A percentile compares a stretch with the other conserved stretches of the same genome.
Evolutionary conservation across 208 protist genomes (phyloP).

Genomic region (Tritrichomonas musculus): DNA sequence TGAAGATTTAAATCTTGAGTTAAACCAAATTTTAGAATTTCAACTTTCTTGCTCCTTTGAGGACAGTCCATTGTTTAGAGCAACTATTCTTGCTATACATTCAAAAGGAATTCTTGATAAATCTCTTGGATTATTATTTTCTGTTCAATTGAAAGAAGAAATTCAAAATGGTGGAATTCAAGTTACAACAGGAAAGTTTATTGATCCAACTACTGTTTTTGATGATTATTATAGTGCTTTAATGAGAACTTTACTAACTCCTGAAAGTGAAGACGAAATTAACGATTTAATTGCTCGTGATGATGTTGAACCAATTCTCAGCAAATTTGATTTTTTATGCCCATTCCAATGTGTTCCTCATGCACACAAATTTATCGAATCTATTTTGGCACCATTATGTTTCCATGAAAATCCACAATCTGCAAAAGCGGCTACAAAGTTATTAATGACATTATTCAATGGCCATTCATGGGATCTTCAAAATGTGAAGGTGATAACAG

Average conservation of each 20-base stretch:
- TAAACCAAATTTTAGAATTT: neutral
- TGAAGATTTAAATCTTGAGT: neutral
- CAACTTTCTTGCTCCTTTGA: no score
- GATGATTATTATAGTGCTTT: no score
- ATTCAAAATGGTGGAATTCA: no score
- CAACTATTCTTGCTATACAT: no score
- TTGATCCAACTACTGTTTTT: no score
- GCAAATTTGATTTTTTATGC: neutral
- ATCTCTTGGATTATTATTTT: no score
- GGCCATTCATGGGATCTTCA: neutral
- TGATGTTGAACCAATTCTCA: neutral
- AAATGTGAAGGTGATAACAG: neutral
- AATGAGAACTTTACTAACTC: no score
- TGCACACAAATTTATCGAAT: neutral
- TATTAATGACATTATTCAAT: neutral
- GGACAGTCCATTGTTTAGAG: no score
- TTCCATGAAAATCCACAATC: neutral
- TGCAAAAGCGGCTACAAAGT: neutral
- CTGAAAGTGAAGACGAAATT: neutral
- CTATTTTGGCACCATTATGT: slow-evolving; percentile 8
- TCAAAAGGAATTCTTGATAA: no score
- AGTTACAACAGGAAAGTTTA: no score
- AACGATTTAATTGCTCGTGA: neutral
- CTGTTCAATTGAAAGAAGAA: no score
- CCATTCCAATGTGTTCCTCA: neutral